These are phyloP conservation scores for Sporothrix brunneoviolacea DNA, from an alignment of 2,329 filamentous ascomycete species.

Conservation along the genomic window DNA sequence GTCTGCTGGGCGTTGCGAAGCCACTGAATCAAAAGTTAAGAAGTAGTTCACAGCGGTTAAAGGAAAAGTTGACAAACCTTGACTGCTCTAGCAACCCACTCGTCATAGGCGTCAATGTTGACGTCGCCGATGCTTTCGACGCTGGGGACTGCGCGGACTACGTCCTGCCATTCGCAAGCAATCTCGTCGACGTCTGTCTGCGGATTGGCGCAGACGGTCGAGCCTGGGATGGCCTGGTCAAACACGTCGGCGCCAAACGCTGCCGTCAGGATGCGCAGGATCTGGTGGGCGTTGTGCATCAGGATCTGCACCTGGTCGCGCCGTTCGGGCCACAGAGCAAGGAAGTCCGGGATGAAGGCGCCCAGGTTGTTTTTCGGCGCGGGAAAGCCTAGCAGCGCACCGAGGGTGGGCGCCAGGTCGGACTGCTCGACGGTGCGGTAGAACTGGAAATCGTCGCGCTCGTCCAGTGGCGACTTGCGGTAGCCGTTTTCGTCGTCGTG, in stretches of 20 bases:
- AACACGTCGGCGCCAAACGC: constrained; percentile 54
- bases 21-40: constrained; percentile 41
- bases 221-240: constrained; percentile 17
- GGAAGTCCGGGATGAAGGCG: constrained; percentile 71
- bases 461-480: constrained; percentile 30
- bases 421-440: constrained; percentile 87
- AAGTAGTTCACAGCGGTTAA: no score
- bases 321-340: constrained; percentile 66
- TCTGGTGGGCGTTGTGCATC: constrained; percentile 71
- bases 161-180: constrained; percentile 60
- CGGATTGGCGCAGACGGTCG: constrained; percentile 27
- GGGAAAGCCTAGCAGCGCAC: constrained; percentile 79
- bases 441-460: constrained; percentile 68
- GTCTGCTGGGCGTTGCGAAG: constrained; percentile 65
- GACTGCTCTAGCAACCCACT: constrained; percentile 28
- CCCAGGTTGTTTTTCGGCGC: constrained; percentile 86
- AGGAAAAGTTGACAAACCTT: no score
- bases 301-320: constrained; percentile 61
- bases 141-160: constrained; percentile 22
- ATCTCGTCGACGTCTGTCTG: constrained; percentile 47
- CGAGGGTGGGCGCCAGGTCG: constrained; percentile 84
- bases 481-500: neutral
- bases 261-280: constrained; percentile 67
- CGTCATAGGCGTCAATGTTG: constrained; percentile 12
- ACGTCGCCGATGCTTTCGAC: constrained; percentile 14